These are phyloP conservation scores for Cryphonectria radicalis DNA, from an alignment of 2,329 filamentous ascomycete species.

Conservation along the genomic window DNA sequence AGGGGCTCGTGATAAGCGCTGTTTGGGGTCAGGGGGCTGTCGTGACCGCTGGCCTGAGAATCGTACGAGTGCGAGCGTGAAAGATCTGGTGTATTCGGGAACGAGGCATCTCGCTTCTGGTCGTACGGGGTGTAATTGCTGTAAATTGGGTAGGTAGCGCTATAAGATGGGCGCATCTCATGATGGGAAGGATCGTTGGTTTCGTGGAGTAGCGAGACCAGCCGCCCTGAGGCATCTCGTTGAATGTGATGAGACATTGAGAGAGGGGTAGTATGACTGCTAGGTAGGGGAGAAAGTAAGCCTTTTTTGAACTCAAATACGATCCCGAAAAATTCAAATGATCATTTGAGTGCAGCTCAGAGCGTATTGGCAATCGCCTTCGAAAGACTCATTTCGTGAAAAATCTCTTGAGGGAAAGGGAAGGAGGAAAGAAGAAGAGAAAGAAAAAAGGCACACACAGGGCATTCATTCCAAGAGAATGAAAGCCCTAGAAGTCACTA, in stretches of 20 bases:
- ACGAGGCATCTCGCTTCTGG: slow-evolving; percentile 40
- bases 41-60: slow-evolving; percentile 60
- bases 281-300: background rate
- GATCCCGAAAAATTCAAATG: background rate
- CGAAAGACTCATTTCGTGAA: background rate
- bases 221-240: slow-evolving; percentile 25
- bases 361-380: background rate
- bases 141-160: slow-evolving; percentile 6
- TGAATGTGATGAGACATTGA: slow-evolving; percentile 22
- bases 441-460: background rate
- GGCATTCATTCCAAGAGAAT: background rate
- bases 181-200: slow-evolving; percentile 12
- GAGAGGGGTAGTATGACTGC: background rate
- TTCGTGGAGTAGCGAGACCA: slow-evolving; percentile 26
- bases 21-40: slow-evolving; percentile 60
- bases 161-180: slow-evolving; percentile 13
- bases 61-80: slow-evolving; percentile 65
- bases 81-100: slow-evolving; percentile 60
- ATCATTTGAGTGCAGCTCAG: background rate
- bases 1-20: slow-evolving; percentile 40
- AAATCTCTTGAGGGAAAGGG: too few relatives aligned
- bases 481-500: background rate
- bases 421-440: too few relatives aligned
- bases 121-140: slow-evolving; percentile 9
- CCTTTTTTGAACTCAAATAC: background rate